Percentiles rank a stretch among this genome's conserved stretches.
These are phyloP conservation scores for Nothophytophthora sp. DNA, from an alignment of 352 stramenopile species.

Conservation along the genomic window DNA sequence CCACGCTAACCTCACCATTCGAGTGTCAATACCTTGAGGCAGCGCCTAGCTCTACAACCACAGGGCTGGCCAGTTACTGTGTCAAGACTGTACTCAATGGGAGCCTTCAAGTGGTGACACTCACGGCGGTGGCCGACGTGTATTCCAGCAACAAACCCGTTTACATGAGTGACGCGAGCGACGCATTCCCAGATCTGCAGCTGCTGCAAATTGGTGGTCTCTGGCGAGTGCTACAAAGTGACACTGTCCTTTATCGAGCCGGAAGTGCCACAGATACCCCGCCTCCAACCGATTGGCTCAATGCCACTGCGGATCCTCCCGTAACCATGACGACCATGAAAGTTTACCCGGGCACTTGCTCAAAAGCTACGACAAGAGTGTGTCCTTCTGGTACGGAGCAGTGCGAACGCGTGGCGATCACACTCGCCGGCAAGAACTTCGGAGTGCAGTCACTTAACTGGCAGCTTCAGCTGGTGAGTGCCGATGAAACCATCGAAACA, in stretches of 20 bases:
- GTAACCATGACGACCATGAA: slow-evolving; percentile 22
- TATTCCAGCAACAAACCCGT: slow-evolving; percentile 44
- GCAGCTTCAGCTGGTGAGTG: slow-evolving; percentile 37
- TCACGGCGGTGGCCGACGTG: slow-evolving; percentile 32
- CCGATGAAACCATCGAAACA: slow-evolving; percentile 16
- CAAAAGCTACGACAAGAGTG: slow-evolving; percentile 10
- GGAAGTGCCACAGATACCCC: slow-evolving; percentile 21
- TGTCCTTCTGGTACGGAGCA: slow-evolving; percentile 45
- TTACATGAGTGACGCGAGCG: slow-evolving; percentile 18
- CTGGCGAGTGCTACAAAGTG: slow-evolving; percentile 33
- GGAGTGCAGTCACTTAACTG: slow-evolving; percentile 39
- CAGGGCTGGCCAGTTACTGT: slow-evolving; percentile 29
- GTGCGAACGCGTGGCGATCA: slow-evolving; percentile 49
- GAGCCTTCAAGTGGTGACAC: slow-evolving; percentile 19
- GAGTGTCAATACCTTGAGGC: slow-evolving; percentile 36
- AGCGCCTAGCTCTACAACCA: slow-evolving; percentile 8
- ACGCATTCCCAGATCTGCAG: slow-evolving; percentile 14
- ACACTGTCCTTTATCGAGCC: slow-evolving; percentile 26
- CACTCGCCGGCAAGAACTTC: slow-evolving; percentile 56
- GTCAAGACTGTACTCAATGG: slow-evolving; percentile 26
- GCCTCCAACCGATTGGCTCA: slow-evolving; percentile 32
- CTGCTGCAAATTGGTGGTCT: slow-evolving; percentile 35
- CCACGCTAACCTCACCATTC: slow-evolving; percentile 39
- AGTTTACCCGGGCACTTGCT: slow-evolving; percentile 40
- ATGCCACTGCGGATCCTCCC: slow-evolving; percentile 20